Conservation (phyloP, 78 protist species). For the Dictyostelium citrinum region DNA sequence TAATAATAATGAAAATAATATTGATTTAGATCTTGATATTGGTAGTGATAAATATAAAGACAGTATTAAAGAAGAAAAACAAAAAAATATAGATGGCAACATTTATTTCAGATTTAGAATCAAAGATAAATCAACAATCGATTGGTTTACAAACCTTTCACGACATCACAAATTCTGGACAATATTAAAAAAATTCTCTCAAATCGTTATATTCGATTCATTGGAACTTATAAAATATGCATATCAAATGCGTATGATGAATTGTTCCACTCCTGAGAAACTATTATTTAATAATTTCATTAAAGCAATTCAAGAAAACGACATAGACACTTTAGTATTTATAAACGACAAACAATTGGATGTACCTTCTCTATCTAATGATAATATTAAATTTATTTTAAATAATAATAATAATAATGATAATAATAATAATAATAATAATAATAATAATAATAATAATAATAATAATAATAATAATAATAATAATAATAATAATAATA, state of each 20-base stretch:
- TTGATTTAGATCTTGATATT: not conserved
- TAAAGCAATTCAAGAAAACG: not conserved
- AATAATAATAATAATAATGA: not conserved
- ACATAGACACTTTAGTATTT: not conserved
- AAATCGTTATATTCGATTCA: not conserved
- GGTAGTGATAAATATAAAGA: not conserved
- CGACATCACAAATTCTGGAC: not conserved
- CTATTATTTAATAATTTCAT: not conserved
- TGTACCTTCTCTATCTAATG: too few species aligned
- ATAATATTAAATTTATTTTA: not conserved
- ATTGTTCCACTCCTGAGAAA: not conserved
- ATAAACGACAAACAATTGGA: too few species aligned
- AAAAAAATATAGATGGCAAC: too few species aligned
- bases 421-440: not conserved
- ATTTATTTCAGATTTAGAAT: not conserved
- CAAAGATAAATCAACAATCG: not conserved
- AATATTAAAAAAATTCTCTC: not conserved
- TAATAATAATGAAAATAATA: too few species aligned
- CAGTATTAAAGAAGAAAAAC: not conserved
- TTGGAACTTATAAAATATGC: not conserved
- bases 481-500: not conserved
- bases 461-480: not conserved
- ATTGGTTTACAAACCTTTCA: not conserved
- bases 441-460: not conserved
- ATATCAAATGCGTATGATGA: not conserved